Conservation (phyloP, 305 asterid species). For the Fraxinus baroniana region DNA sequence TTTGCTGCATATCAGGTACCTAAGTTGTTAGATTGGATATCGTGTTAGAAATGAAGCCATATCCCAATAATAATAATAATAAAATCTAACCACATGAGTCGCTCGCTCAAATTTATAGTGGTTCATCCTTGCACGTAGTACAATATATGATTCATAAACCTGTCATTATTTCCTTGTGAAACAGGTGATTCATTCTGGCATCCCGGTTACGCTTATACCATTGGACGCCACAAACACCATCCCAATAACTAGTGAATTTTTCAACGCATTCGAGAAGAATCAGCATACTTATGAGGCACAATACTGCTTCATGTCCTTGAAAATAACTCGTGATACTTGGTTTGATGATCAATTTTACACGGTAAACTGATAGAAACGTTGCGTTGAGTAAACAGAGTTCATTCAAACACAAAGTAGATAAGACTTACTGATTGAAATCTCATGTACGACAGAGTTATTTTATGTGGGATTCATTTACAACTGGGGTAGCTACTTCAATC, state of each 20-base stretch:
- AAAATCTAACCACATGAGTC: not conserved
- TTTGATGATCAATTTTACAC: constrained; percentile 56
- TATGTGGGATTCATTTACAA: constrained; percentile 82
- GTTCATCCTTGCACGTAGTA: not conserved
- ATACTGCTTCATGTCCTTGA: constrained; percentile 70
- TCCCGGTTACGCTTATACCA: constrained; percentile 77
- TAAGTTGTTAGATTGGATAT: not conserved
- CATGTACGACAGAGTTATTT: constrained; percentile 63
- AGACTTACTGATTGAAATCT: constrained; percentile 8
- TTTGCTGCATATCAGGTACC: constrained; percentile 90
- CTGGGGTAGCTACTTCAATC: constrained; percentile 85
- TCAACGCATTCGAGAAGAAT: constrained; percentile 57
- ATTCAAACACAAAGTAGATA: not conserved
- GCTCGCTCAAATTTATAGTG: not conserved
- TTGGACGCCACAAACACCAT: constrained; percentile 91
- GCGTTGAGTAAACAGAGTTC: not conserved
- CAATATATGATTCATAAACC: constrained; percentile 6
- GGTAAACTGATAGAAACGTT: constrained; percentile 32
- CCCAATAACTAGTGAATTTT: constrained; percentile 53
- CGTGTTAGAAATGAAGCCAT: not conserved
- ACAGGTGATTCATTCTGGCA: constrained; percentile 84
- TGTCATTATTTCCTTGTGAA: not conserved
- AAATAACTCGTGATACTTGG: constrained; percentile 75
- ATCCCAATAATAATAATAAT: not conserved
- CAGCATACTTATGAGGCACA: constrained; percentile 78